Conservation (phyloP, 306 rosid genomes). For the Prunus salicina region DNA sequence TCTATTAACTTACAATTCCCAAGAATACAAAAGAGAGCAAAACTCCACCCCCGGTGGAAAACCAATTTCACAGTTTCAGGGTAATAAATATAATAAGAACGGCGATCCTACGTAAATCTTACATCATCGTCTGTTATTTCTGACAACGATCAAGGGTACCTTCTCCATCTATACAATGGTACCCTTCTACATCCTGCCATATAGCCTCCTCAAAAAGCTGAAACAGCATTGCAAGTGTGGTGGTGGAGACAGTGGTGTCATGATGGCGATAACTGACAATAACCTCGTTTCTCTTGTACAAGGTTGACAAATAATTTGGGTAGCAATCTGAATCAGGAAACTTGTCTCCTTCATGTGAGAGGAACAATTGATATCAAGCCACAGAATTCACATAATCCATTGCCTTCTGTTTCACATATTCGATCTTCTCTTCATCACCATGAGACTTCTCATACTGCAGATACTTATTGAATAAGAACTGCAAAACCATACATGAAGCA, state of each 20-base stretch:
- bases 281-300: neutral
- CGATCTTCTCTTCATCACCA: slow-evolving; percentile 70
- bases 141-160: neutral
- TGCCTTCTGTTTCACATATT: slow-evolving; percentile 77
- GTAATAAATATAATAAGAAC: neutral
- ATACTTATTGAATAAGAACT: slow-evolving; percentile 88
- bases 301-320: neutral
- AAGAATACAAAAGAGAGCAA: neutral
- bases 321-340: neutral
- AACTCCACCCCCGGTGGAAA: neutral
- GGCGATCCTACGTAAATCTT: neutral
- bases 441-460: slow-evolving; percentile 72
- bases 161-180: neutral
- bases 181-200: neutral
- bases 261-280: neutral
- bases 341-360: neutral
- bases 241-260: neutral
- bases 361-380: slow-evolving; percentile 33
- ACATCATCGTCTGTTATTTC: neutral
- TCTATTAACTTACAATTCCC: neutral
- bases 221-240: neutral
- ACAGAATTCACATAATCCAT: slow-evolving; percentile 67
- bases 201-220: neutral
- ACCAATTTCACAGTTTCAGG: neutral
- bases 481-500: slow-evolving; percentile 27